Percentiles rank a stretch among this genome's conserved stretches.
These are phyloP conservation scores for Leishmania braziliensis DNA, from an alignment of 208 protist genomes.

Conservation along the genomic window DNA sequence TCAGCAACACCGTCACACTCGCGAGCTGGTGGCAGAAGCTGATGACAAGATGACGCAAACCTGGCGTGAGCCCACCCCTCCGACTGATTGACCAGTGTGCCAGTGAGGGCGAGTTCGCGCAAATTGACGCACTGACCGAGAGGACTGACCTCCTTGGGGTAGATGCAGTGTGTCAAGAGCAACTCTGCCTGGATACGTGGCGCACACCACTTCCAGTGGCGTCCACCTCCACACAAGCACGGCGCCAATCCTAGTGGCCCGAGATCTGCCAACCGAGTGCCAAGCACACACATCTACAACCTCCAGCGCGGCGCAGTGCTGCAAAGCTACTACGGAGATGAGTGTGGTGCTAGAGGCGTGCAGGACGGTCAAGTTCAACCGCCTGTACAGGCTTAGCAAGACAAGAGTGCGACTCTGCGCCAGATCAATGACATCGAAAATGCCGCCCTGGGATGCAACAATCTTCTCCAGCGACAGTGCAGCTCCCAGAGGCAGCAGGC, in stretches of 20 bases:
- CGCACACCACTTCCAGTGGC: slow-evolving; percentile 15
- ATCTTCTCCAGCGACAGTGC: slow-evolving; percentile 14
- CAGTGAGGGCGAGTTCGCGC: slow-evolving; percentile 7
- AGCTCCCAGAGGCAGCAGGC: slow-evolving; percentile 19
- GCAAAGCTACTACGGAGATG: slow-evolving; percentile 20
- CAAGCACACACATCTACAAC: slow-evolving; percentile 24
- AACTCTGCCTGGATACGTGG: slow-evolving; percentile 3
- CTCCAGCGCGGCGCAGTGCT: slow-evolving; percentile 9
- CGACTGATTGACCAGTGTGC: not conserved
- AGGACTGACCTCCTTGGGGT: slow-evolving; percentile 7
- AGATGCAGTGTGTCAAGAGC: slow-evolving; percentile 9
- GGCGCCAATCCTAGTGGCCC: slow-evolving; percentile 19
- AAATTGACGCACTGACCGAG: slow-evolving; percentile 17
- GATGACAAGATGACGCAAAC: slow-evolving; percentile 20
- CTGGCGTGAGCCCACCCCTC: slow-evolving; percentile 6
- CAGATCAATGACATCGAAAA: slow-evolving; percentile 22
- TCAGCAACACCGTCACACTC: slow-evolving; percentile 11
- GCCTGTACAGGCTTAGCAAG: slow-evolving; percentile 29
- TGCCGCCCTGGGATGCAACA: slow-evolving; percentile 30
- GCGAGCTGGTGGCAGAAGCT: slow-evolving; percentile 23
- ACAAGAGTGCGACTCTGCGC: slow-evolving; percentile 25
- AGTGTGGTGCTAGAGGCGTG: slow-evolving; percentile 25
- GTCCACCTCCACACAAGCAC: slow-evolving; percentile 8
- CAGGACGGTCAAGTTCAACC: slow-evolving; percentile 23
- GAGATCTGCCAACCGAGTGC: slow-evolving; percentile 18